Base-by-base conservation (phyloP, 768 basidiomycete species). In the Coprinellus micaceus region DNA sequence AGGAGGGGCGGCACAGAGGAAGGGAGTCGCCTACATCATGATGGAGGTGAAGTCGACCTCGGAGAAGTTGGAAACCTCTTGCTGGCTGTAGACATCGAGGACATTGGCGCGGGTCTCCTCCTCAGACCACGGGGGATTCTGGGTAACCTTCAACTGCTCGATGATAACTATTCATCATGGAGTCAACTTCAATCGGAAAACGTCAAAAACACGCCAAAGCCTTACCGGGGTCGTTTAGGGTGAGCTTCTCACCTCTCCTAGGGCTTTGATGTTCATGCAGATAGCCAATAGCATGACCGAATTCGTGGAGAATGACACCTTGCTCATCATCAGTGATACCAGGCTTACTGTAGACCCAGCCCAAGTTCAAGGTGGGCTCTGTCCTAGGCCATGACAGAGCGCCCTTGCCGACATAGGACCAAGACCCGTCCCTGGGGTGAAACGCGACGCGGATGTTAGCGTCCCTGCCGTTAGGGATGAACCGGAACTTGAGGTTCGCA, bases 231-330 rank as follows among this genome's bases (percentile, higher is more conserved):
- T 56, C 54, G 15, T 60, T 47, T 22, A 64, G 44, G 5, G 39
- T 44, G 12, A 64, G 47, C 43, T 56, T 60, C 25, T 59, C 51
- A 10, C 57, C 59, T 7, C 63, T 55, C 6, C 37, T 7, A 17
- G 63, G 58, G 30, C 53, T 58, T 39, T 64, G 63, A 39, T 64
- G 63, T 41, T 61, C 63, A 39, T 63, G 62, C 41, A 58, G 29
- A n/a, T 59, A 56, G 1, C 62, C 62, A 13, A 64, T 53, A 13
- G 57, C 52, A 49, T 61, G 63, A 1, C 63, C 63, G 37, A 64
- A 64, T 48, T 64, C 63, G 41, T 64, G 63, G 4, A 64, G 47
- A 33, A 64, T 61, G 9, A 58, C 57, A 26, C 63, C 63, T 5
- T 45, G 13, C 22, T 64, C 63, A 3, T 55, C 37, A 0, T 33